phyloP scores from a whole-genome alignment of 2,329 filamentous ascomycete species.

The Trichoderma arundinaceum region DNA sequence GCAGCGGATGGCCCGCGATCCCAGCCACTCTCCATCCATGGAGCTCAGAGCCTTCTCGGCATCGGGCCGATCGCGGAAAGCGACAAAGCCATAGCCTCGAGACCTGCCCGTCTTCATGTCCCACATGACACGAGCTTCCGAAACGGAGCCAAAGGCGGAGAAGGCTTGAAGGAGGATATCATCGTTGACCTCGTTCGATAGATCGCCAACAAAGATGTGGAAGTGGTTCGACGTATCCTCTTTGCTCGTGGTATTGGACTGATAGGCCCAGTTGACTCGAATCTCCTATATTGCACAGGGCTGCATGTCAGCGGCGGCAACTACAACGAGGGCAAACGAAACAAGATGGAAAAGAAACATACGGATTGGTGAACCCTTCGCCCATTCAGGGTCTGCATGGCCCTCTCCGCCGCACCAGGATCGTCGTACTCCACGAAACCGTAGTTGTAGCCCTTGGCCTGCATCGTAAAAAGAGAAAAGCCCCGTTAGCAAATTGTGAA shows the following conservation, averaged over 20 bases:
- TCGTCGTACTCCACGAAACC: conserved; percentile 99
- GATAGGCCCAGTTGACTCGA: conserved; percentile 98
- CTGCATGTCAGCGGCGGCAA: neutral
- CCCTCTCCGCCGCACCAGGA: conserved; percentile 91
- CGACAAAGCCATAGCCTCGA: conserved; percentile 96
- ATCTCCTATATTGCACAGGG: conserved; percentile 72
- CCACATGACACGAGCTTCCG: conserved; percentile 99
- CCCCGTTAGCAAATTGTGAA: conserved; percentile 27
- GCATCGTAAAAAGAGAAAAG: conserved; percentile 32
- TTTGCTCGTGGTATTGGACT: conserved; percentile 91
- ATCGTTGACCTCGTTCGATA: conserved; percentile 98
- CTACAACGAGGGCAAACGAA: neutral
- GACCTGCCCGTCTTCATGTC: conserved; percentile 99
- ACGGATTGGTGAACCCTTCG: conserved; percentile 94
- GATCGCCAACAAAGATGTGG: conserved; percentile 97
- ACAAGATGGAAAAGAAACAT: conserved; percentile 38
- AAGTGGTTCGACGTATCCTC: conserved; percentile 98
- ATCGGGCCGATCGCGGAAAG: conserved; percentile 90
- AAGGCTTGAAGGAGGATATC: conserved; percentile 93
- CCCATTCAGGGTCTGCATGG: conserved; percentile 96
- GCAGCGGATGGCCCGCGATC: conserved; percentile 95
- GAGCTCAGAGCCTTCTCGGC: conserved; percentile 95
- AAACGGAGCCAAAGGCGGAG: conserved; percentile 92
- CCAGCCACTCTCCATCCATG: conserved; percentile 99
- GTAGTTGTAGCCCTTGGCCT: conserved; percentile 98